These are phyloP conservation scores for Vaccinium macrocarpon DNA, from an alignment of 148 eudicot genomes.

Conservation along the genomic window DNA sequence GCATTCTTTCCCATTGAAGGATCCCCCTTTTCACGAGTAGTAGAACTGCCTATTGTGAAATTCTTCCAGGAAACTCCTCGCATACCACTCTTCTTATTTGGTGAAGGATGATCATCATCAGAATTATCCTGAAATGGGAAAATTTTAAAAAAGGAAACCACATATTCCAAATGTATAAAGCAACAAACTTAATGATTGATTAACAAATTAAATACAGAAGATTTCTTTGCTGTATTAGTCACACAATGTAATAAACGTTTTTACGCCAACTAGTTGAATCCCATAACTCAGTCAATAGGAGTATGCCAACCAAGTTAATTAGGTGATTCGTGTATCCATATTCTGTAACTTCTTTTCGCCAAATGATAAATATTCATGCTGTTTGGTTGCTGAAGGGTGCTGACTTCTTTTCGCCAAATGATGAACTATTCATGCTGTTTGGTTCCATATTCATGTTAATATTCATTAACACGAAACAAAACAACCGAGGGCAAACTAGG, in stretches of 20 bases:
- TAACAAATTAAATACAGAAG: conserved; percentile 16
- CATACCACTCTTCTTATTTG: conserved; percentile 51
- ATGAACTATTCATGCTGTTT: background rate
- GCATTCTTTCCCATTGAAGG: conserved; percentile 37
- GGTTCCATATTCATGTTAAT: background rate
- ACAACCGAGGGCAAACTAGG: background rate
- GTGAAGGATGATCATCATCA: conserved; percentile 43
- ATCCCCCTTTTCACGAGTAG: conserved; percentile 51
- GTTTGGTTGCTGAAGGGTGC: background rate
- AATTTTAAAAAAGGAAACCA: conserved; percentile 4
- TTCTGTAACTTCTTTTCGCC: background rate
- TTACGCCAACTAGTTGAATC: conserved; percentile 5
- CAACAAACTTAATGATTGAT: conserved; percentile 1
- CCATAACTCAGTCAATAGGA: background rate
- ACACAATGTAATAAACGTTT: background rate
- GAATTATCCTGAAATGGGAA: conserved; percentile 48
- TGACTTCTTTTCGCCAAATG: background rate
- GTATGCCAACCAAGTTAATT: background rate
- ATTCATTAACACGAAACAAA: background rate
- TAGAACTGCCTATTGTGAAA: conserved; percentile 57
- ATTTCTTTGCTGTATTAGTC: conserved; percentile 11
- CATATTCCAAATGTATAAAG: conserved; percentile 14
- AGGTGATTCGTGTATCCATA: background rate
- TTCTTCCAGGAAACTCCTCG: conserved; percentile 84
- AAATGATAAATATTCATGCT: background rate